A percentile compares a stretch with the other conserved stretches of the same genome.
Evolutionary conservation across 495 filamentous ascomycete genomes (phyloP).

Genomic region (Penicillium psychrofluorescens): DNA sequence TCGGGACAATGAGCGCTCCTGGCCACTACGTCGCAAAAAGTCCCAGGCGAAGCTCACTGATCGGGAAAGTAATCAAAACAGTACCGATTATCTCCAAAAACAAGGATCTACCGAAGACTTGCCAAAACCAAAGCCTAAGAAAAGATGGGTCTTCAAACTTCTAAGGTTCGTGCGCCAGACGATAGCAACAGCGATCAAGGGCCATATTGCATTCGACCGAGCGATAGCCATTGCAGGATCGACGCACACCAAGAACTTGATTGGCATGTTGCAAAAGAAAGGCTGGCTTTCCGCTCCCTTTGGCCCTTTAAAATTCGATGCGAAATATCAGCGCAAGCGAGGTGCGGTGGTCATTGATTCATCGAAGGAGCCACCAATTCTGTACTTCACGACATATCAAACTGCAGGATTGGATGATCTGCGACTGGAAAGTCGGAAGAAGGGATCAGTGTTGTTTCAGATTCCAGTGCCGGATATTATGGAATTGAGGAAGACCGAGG

Average conservation of each 20-base stretch:
- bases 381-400: conserved; percentile 45
- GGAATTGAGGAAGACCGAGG: conserved; percentile 76
- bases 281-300: conserved; percentile 30
- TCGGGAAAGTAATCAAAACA: conserved; percentile 14
- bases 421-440: conserved; percentile 36
- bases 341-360: conserved; percentile 66
- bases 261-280: conserved; percentile 57
- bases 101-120: background rate
- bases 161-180: conserved; percentile 63
- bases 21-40: conserved; percentile 25
- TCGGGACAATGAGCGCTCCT: conserved; percentile 13
- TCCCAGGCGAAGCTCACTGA: conserved; percentile 18
- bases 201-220: conserved; percentile 62
- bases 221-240: conserved; percentile 61
- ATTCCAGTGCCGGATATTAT: conserved; percentile 51
- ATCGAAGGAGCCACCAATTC: conserved; percentile 33
- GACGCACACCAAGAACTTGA: conserved; percentile 57
- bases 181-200: conserved; percentile 58
- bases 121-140: conserved; percentile 24
- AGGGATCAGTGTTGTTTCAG: conserved; percentile 31
- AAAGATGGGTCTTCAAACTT: conserved; percentile 44
- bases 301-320: conserved; percentile 72
- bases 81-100: background rate
- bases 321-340: conserved; percentile 61
- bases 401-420: conserved; percentile 16